These are phyloP conservation scores for Pezicula radicicola DNA, from an alignment of 2,329 filamentous ascomycete species.

Conservation along the genomic window DNA sequence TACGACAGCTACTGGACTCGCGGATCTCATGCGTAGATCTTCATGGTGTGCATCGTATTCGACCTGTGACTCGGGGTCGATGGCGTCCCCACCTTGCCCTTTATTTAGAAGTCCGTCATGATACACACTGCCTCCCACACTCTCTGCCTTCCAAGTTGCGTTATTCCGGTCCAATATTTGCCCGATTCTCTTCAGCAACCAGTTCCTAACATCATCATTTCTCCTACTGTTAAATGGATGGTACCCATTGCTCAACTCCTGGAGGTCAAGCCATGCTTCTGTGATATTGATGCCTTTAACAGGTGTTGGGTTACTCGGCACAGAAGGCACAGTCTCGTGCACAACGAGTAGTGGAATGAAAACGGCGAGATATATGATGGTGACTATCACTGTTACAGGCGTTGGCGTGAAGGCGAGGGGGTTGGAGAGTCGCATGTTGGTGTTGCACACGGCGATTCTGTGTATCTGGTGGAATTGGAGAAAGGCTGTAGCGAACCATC, in stretches of 20 bases:
- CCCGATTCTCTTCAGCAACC: slow-evolving; percentile 68
- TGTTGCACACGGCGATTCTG: neutral
- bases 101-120: slow-evolving; percentile 14
- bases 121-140: slow-evolving; percentile 3
- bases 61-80: neutral
- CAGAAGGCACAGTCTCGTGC: slow-evolving; percentile 71
- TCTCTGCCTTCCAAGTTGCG: slow-evolving; percentile 43
- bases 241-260: slow-evolving; percentile 68
- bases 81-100: slow-evolving; percentile 1
- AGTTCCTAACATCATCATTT: slow-evolving; percentile 78
- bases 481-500: too few relatives aligned
- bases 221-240: slow-evolving; percentile 86
- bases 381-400: slow-evolving; percentile 79
- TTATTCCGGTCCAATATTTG: slow-evolving; percentile 65
- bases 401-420: slow-evolving; percentile 75
- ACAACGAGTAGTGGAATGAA: slow-evolving; percentile 69
- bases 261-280: slow-evolving; percentile 83
- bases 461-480: too few relatives aligned
- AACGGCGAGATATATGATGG: slow-evolving; percentile 73
- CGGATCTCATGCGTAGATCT: slow-evolving; percentile 9
- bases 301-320: slow-evolving; percentile 50
- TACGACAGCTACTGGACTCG: slow-evolving; percentile 51
- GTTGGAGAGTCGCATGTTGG: slow-evolving; percentile 35
- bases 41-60: slow-evolving; percentile 6
- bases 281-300: slow-evolving; percentile 72